Evolutionary conservation across 2,329 filamentous ascomycete species (phyloP).

Genomic region (Nemania bipapillata): DNA sequence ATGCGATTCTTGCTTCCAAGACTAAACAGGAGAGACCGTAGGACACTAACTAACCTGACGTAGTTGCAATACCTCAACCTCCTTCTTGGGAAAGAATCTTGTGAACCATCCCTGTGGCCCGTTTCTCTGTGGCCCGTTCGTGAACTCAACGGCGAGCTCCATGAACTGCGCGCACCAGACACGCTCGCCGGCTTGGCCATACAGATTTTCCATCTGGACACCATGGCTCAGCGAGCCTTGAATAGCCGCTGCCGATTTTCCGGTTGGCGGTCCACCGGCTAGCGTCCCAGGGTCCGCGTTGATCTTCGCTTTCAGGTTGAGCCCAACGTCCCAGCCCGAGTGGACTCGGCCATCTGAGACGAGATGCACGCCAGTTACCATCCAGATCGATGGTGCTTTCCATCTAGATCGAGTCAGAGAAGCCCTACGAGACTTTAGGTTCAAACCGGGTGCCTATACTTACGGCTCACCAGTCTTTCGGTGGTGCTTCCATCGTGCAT

Average conservation of each 20-base stretch:
- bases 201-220: constrained; percentile 29
- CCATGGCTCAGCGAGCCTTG: constrained; percentile 6
- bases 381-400: constrained; percentile 29
- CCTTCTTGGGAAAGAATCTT: constrained; percentile 21
- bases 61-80: constrained; percentile 24
- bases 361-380: constrained; percentile 31
- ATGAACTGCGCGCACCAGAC: constrained; percentile 36
- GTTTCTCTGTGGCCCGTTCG: constrained; percentile 20
- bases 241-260: constrained; percentile 13
- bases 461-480: constrained; percentile 27
- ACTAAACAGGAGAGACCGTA: not conserved
- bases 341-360: constrained; percentile 30
- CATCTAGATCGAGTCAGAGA: constrained; percentile 21
- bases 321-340: constrained; percentile 27
- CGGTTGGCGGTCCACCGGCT: constrained; percentile 17
- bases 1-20: not conserved
- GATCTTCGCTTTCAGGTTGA: constrained; percentile 11
- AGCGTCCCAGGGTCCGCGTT: constrained; percentile 24
- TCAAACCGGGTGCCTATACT: not conserved
- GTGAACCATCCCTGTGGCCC: constrained; percentile 23
- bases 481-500: constrained; percentile 28
- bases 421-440: not conserved
- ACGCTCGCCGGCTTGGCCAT: constrained; percentile 25
- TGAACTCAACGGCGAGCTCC: constrained; percentile 33
- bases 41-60: constrained; percentile 27